Evolutionary conservation across 352 stramenopile genomes (phyloP), one percentile per base, ranked within the genome.

Genomic region (Globisporangium canariense): DNA sequence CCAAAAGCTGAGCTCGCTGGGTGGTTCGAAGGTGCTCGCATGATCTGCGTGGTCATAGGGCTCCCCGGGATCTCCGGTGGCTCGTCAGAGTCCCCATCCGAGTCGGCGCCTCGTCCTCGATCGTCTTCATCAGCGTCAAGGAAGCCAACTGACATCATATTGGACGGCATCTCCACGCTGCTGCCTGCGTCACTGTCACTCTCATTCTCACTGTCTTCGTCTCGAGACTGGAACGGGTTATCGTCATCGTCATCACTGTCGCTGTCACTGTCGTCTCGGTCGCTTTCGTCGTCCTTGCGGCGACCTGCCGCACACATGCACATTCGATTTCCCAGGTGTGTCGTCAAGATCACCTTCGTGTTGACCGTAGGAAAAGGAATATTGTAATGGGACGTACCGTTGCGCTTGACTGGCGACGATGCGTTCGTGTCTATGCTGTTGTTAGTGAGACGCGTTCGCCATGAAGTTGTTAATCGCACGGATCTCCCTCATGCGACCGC

Each of bases 61-160:
- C 78, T 90, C 28, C 81, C 83, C 4, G 83, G 83, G 20, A 92
- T 92, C 64, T 92, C 83, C 0, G 83, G 83, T 5, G 83, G 83
- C 52, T 90, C 81, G n/a, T 77, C 72, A 8, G 67, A 73, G 18
- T 70, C 67, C 6, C 3, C 51, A 8, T 81, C 70, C 32, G 73
- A 73, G 55, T 74, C 70, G 1, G 64, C 36, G 14, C 51, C 43
- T 22, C 28, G 36, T 51, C 30, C 45, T 58, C 40, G n/a, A 47
- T 41, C 36, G 13, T 43, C 36, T 8, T 45, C 55, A 22, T 61
- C 25, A 30, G 51, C 62, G 47, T 65, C n/a, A 16, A 25, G 57
- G 18, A 66, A 57, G 10, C 25, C 38, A 41, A 70, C 30, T 6
- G 36, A 32, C 14, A 36, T 18, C 41, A 60, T 51, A 6, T 64